Conservation (phyloP, 345 rosid genomes). For the Ailanthus altissimus region DNA sequence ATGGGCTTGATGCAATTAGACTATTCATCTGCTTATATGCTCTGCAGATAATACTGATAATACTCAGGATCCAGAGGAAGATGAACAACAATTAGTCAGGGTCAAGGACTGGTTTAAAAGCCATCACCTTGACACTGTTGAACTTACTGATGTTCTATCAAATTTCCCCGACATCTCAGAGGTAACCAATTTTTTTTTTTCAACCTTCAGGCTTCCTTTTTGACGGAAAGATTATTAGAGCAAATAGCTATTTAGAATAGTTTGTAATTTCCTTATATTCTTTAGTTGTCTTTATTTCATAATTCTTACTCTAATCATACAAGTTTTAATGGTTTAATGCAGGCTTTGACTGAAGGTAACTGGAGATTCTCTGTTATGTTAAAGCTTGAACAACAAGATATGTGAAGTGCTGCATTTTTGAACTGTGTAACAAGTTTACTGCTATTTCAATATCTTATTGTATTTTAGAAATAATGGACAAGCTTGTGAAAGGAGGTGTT, state of each 20-base stretch:
- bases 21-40: conserved; percentile 18
- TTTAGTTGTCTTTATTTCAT: background rate
- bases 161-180: conserved; percentile 82
- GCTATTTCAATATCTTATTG: conserved; percentile 21
- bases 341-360: conserved; percentile 84
- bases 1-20: background rate
- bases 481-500: conserved; percentile 68
- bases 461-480: conserved; percentile 79
- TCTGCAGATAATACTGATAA: conserved; percentile 66
- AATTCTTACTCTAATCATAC: conserved; percentile 10
- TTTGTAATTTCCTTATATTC: conserved; percentile 17
- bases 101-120: conserved; percentile 79
- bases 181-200: conserved; percentile 38
- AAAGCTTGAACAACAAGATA: conserved; percentile 22
- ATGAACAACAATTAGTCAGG: conserved; percentile 72
- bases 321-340: conserved; percentile 34
- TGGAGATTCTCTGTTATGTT: conserved; percentile 20
- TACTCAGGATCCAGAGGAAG: conserved; percentile 85
- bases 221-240: background rate
- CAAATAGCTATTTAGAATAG: background rate
- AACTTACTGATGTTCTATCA: conserved; percentile 73
- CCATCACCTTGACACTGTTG: conserved; percentile 52
- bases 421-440: background rate
- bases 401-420: conserved; percentile 1
- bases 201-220: background rate